Evolutionary conservation across 306 rosid genomes (phyloP), one percentile per base, ranked within the genome.

Genomic region (Cajanus cajan): DNA sequence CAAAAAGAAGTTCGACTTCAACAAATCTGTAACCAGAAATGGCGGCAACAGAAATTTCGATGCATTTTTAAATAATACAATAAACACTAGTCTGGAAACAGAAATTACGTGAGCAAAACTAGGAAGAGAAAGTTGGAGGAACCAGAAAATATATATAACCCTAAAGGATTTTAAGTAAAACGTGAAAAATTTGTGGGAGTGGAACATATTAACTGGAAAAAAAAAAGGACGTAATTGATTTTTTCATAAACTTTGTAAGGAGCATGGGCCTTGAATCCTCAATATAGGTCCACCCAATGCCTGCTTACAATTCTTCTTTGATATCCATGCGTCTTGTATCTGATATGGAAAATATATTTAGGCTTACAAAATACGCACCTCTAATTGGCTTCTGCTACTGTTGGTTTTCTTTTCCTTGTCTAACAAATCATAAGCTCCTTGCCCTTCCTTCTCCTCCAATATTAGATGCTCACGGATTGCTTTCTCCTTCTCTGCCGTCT

Each of bases 401-500:
- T 68, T 83, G 68, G 63, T 65, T 28, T 71, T 80, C 74, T 78
- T 63, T 77, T 62, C 50, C 83, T 34, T 52, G 65, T 71, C 72
- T 68, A 48, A 37, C 39, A 72, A 54, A 79, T 45, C 66, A 52
- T 19, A 33, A 10, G 28, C 52, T 72, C 67, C 81, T 9, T 59
- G 16, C 39, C 63, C 86, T 55, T 78, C 76, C 72, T 34, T 79
- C 74, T 81, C 73, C 39, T 73, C 67, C 22, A 54, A 77, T 31
- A 68, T 40, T 31, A 39, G 73, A 81, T 59, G 70, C 71, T 86
- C 90, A 6, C 88, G 87, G 2, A 68, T 61, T 37, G 81, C 90
- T 58, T 80, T 61, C 82, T 94, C 98, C 85, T 86, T 77, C 88
- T 88, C 90, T 39, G 91, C 93, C n/a, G 85, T 87, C 98, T 91